Evolutionary conservation across 179 eudicot species (phyloP).

Genomic region (Gypsophila paniculata): DNA sequence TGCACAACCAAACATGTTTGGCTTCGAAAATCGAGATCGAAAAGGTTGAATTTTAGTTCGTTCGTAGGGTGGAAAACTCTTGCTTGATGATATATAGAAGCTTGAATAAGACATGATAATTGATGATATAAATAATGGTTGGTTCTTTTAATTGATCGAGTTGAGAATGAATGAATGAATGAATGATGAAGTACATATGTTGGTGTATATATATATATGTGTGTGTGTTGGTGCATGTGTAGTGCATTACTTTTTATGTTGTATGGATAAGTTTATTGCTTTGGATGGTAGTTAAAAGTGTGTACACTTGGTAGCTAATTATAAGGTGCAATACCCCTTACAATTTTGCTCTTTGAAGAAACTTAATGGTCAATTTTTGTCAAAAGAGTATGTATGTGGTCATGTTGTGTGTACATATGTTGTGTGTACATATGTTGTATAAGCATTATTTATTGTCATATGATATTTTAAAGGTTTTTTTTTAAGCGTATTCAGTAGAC

Average conservation of each 20-base stretch:
- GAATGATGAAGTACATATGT: not conserved
- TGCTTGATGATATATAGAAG: slow-evolving; percentile 33
- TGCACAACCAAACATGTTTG: slow-evolving; percentile 2
- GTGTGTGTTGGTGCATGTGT: not conserved
- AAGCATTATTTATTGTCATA: too few species aligned
- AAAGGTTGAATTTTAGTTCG: not conserved
- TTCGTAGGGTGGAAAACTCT: slow-evolving; percentile 6
- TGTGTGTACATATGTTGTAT: too few species aligned
- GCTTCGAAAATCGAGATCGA: slow-evolving; percentile 12
- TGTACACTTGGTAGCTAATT: not conserved
- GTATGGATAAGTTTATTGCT: not conserved
- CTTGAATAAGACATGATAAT: slow-evolving; percentile 20
- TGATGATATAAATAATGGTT: too few species aligned
- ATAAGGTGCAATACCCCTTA: not conserved
- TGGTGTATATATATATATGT: not conserved
- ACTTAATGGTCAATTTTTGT: not conserved
- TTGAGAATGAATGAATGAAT: not conserved
- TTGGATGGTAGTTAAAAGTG: slow-evolving; percentile 1
- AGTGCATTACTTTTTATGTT: not conserved
- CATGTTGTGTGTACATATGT: too few species aligned
- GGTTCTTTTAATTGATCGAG: not conserved
- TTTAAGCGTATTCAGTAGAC: too few species aligned
- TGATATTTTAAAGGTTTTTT: too few species aligned
- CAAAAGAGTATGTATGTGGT: too few species aligned
- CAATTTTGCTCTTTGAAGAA: slow-evolving; percentile 7